Conservation (phyloP, 2,329 filamentous ascomycete genomes). For the Sarocladium strictum region DNA sequence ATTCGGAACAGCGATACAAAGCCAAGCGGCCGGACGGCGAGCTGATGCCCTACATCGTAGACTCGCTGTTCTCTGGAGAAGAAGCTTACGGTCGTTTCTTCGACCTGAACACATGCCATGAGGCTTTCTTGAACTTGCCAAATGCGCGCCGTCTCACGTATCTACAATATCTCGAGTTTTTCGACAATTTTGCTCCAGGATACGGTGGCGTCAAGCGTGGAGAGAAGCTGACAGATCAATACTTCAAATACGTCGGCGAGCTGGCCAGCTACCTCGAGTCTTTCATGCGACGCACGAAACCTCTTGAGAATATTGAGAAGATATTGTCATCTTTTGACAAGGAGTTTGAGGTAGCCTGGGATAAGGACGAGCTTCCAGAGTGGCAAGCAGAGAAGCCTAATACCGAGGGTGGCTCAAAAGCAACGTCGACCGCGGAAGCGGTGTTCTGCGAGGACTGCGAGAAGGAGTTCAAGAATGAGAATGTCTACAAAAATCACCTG, state of each 20-base stretch:
- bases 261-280: constrained; percentile 79
- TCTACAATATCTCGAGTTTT: constrained; percentile 85
- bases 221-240: constrained; percentile 87
- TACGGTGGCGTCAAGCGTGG: constrained; percentile 67
- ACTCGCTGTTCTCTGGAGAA: constrained; percentile 92
- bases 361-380: constrained; percentile 68
- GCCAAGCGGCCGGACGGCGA: constrained; percentile 59
- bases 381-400: constrained; percentile 59
- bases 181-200: constrained; percentile 78
- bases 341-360: constrained; percentile 82
- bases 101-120: constrained; percentile 78
- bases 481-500: constrained; percentile 86
- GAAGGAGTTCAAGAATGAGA: constrained; percentile 92
- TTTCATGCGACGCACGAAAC: constrained; percentile 79
- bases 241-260: constrained; percentile 81
- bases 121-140: constrained; percentile 84
- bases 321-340: constrained; percentile 70
- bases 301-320: constrained; percentile 79
- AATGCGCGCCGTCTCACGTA: constrained; percentile 82
- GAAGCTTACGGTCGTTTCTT: constrained; percentile 91
- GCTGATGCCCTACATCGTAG: constrained; percentile 62
- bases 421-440: constrained; percentile 47
- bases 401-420: constrained; percentile 22
- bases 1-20: constrained; percentile 89
- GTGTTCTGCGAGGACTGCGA: constrained; percentile 89